Percentiles rank a stretch among this genome's conserved stretches.
Conservation (phyloP, 2,329 filamentous ascomycete species). For the Byssochlamys sp. region DNA sequence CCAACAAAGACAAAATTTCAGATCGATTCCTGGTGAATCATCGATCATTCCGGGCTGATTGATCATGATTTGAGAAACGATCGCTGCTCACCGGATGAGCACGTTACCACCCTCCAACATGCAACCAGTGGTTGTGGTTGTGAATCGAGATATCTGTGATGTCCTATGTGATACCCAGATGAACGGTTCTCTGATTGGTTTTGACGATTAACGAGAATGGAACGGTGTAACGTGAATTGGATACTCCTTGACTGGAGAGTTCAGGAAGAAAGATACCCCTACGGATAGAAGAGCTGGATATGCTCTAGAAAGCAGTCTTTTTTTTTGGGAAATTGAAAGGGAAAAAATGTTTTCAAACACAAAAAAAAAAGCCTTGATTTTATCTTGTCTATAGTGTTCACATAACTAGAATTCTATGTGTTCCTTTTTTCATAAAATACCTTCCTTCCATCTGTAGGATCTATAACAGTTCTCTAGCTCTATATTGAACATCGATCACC, state of each 20-base stretch:
- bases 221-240: not conserved
- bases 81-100: not conserved
- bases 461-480: not conserved
- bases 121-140: not conserved
- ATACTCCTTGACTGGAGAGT: too few species aligned
- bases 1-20: not conserved
- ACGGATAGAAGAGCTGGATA: not conserved
- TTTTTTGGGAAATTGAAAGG: not conserved
- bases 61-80: not conserved
- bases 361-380: not conserved
- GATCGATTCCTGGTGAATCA: not conserved
- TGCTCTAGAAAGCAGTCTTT: not conserved
- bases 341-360: not conserved
- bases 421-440: not conserved
- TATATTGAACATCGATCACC: not conserved
- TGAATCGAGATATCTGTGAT: not conserved
- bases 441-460: not conserved
- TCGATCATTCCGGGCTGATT: not conserved
- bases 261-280: not conserved
- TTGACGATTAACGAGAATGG: not conserved
- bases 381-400: not conserved
- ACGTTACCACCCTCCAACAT: not conserved
- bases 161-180: not conserved
- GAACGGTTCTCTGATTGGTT: not conserved
- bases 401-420: not conserved